phyloP scores from a whole-genome alignment of 495 filamentous ascomycete species.

The Choiromyces venosus region DNA sequence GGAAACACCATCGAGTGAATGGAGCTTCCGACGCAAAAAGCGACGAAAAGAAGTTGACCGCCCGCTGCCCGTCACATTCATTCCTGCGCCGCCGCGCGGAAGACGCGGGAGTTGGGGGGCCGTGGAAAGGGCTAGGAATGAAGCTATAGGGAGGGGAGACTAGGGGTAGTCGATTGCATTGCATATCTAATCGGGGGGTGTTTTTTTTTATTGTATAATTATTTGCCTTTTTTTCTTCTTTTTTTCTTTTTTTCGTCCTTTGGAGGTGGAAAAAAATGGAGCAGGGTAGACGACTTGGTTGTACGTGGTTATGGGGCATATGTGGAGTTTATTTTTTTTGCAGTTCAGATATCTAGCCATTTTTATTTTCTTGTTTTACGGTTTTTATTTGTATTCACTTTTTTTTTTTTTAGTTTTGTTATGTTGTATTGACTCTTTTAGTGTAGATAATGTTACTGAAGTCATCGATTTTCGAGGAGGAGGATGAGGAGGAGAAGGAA shows the following conservation, averaged over 20 bases:
- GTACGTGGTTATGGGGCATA: not conserved
- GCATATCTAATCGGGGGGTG: not conserved
- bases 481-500: too few species aligned
- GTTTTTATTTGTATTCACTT: not conserved
- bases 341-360: not conserved
- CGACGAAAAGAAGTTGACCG: conserved; percentile 24
- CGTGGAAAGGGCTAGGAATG: conserved; percentile 21
- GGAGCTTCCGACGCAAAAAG: conserved; percentile 33
- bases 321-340: not conserved
- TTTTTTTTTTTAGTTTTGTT: not conserved
- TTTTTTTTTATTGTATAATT: not conserved
- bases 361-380: not conserved
- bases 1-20: conserved; percentile 40
- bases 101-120: conserved; percentile 26
- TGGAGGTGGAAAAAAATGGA: not conserved
- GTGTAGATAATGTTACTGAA: not conserved
- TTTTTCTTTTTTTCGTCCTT: not conserved
- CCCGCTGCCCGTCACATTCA: conserved; percentile 58
- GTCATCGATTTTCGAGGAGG: not conserved
- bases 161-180: not conserved
- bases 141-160: not conserved
- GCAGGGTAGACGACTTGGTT: not conserved
- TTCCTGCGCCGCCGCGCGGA: conserved; percentile 58
- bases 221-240: not conserved
- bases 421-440: not conserved